Evolutionary conservation across 805 yeast species (phyloP), one percentile per base, ranked within the genome.

Genomic region (Metschnikowia borealis): DNA sequence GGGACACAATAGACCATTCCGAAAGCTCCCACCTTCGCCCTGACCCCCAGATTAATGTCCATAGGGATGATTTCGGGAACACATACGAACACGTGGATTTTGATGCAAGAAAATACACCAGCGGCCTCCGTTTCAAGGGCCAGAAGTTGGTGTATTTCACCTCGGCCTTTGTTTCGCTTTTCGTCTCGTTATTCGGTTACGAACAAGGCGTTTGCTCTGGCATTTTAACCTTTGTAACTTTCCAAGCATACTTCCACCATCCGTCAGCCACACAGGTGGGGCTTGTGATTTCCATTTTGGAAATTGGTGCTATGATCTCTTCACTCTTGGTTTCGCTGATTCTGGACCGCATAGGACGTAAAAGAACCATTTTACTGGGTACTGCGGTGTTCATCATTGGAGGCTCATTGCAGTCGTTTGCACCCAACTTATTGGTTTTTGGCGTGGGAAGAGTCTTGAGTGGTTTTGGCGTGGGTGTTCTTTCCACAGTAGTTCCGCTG

Each of bases 191-290:
- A 11, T 58, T 58, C 17, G 62, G 62, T 10, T 58, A 58, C 58
- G 77, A 73, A 53, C 78, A 90, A 68, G 97, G 97, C 51, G 96
- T 89, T 44, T 88, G 91, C 81, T 83, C 90, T 43, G 96, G 96
- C 2, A 82, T 91, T 42, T 71, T 91, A 47, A 86, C 94, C 1
- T 89, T 87, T 45, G 77, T 75, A 7, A 78, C 85, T 49, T 90
- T 90, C 67, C 79, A 79, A 53, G 71, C 71, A 47, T 58, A 45
- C 49, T 58, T 58, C 44, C 20, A 51, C 29, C 44, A 50, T 18
- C 62, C 62, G 6, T 49, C 52, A 15, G 58, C 62, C 11, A 47
- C 61, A 6, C 50, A 53, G 36, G 47, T 58, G 11, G 62, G 62
- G 6, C 29, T 55, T 14, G 59, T 58, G 44, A 55, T 58, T 23